Evolutionary conservation across 352 stramenopile genomes (phyloP), one percentile per base, ranked within the genome.

Genomic region (Globisporangium megalacanthum): DNA sequence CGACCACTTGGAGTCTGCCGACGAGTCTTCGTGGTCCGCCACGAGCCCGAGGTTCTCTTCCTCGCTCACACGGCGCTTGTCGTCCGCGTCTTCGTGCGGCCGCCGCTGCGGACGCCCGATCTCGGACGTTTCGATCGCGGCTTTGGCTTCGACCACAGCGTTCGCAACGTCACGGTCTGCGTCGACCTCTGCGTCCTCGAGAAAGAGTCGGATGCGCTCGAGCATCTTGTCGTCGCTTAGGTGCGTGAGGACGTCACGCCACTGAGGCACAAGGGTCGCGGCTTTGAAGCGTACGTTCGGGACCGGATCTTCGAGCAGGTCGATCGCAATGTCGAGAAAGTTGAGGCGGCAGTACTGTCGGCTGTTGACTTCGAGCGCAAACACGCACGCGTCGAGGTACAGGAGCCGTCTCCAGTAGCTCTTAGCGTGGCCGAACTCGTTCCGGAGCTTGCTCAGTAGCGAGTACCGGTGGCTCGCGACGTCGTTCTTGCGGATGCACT

Each of bases 251-350:
- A 83, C 61, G 31, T 73, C 65, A 67, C 77, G 87, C 83, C 83
- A 93, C 41, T 78, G 50, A 15, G 78, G 77, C 2, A 93, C 65
- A 6, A 88, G 60, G 9, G 78, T 72, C 5, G 83, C 71, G 0
- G 83, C 83, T 52, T 91, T 91, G 4, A 88, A 61, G n/a, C 81
- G 77, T 0, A 93, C 81, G 35, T 91, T 93, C 2, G 83, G 80
- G 6, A 93, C 65, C 2, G 74, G 61, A 15, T 93, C 83, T 9
- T 91, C 83, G 6, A 93, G 57, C 13, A 93, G 53, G 54, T 93
- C 83, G 49, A 93, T 73, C 10, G 79, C 83, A 7, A 87, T 71
- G 47, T 91, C 79, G 5, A 93, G 54, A 52, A 88, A 93, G 54
- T 90, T 90, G 39, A 75, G 65, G 7, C 80, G 74, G 52, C 71